Percentiles rank a stretch among this genome's conserved stretches.
Conservation (phyloP, 441 rosid genomes). For the Populus hybrid region DNA sequence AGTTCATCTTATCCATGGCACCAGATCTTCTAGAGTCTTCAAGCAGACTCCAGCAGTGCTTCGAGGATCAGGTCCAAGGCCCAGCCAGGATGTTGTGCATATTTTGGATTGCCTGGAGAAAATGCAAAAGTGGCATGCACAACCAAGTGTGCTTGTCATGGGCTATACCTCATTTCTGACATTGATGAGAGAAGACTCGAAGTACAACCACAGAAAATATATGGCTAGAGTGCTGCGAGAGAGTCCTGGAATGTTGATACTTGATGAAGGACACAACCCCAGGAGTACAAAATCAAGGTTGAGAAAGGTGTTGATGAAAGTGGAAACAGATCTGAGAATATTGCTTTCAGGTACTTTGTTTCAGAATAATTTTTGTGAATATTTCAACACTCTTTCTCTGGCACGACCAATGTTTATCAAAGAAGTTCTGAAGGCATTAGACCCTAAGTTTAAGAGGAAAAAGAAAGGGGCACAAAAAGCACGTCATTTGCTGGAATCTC, state of each 20-base stretch:
- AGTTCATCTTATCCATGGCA: slow-evolving; percentile 84
- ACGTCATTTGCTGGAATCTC: slow-evolving; percentile 60
- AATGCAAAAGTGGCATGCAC: slow-evolving; percentile 41
- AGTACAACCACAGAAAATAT: slow-evolving; percentile 69
- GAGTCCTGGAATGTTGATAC: slow-evolving; percentile 77
- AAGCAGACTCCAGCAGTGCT: slow-evolving; percentile 31
- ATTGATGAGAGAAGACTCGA: slow-evolving; percentile 82
- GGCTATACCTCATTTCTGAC: slow-evolving; percentile 91
- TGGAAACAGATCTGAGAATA: slow-evolving; percentile 66
- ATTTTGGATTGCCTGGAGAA: slow-evolving; percentile 77
- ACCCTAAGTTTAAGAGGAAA: slow-evolving; percentile 51
- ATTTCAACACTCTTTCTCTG: slow-evolving; percentile 87
- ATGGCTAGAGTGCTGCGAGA: slow-evolving; percentile 91
- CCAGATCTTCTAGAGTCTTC: slow-evolving; percentile 57
- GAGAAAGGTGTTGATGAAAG: slow-evolving; percentile 94
- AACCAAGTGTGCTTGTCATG: slow-evolving; percentile 94
- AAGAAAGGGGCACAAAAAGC: slow-evolving; percentile 47
- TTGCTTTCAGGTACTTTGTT: slow-evolving; percentile 91
- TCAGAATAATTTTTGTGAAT: slow-evolving; percentile 94
- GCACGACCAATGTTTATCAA: slow-evolving; percentile 83
- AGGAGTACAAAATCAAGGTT: slow-evolving; percentile 92
- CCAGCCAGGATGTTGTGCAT: slow-evolving; percentile 86
- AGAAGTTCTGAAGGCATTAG: slow-evolving; percentile 54
- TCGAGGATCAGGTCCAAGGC: slow-evolving; percentile 52
- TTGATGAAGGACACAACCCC: slow-evolving; percentile 97